phyloP scores from a whole-genome alignment of 2,329 filamentous ascomycete genomes.

The Colletotrichum cordylinicola region DNA sequence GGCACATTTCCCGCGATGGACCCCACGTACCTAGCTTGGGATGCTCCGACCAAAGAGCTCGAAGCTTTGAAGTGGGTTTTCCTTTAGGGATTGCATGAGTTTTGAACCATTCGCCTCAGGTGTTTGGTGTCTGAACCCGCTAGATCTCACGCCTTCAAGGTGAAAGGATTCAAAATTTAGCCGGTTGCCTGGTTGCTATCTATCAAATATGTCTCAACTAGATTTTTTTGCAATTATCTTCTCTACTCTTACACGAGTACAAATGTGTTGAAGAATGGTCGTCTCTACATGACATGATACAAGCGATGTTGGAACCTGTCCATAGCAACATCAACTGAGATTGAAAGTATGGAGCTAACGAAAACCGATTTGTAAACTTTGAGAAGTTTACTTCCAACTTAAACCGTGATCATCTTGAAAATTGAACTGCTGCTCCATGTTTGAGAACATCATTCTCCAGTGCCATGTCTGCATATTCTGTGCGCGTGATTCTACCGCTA shows the following conservation, averaged over 20 bases:
- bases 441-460: no score
- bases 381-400: not conserved
- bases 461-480: no score
- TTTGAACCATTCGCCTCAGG: fast-evolving
- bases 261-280: not conserved
- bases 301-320: not conserved
- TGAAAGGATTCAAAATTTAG: not conserved
- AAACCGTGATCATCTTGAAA: not conserved
- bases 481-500: no score
- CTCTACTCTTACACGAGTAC: not conserved
- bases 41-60: not conserved
- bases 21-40: not conserved
- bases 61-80: not conserved
- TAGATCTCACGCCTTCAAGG: not conserved
- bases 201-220: not conserved
- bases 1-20: not conserved
- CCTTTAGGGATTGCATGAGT: fast-evolving
- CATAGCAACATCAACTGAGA: not conserved
- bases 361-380: not conserved
- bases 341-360: not conserved
- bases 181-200: not conserved
- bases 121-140: not conserved
- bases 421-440: not conserved
- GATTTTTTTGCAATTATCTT: not conserved
- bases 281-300: not conserved